Conservation (phyloP, 2,329 filamentous ascomycete genomes). For the Emergomyces pasteurianus region DNA sequence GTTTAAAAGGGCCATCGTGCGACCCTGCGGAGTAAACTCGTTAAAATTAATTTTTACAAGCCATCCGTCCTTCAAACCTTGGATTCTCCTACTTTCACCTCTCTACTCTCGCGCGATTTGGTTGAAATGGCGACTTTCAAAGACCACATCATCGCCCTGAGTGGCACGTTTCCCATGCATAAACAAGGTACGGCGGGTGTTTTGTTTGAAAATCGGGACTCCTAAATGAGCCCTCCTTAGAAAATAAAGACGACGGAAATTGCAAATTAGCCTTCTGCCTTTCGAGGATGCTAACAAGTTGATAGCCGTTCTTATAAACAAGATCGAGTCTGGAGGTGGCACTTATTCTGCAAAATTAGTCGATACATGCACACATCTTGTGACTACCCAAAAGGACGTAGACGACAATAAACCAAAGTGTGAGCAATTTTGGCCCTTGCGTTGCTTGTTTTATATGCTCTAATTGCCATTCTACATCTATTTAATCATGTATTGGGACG, state of each 20-base stretch:
- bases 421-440: constrained; percentile 10
- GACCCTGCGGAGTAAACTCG: not conserved
- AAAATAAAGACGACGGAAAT: not conserved
- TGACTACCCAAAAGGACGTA: constrained; percentile 27
- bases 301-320: constrained; percentile 20
- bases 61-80: not conserved
- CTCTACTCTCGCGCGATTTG: not conserved
- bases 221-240: not conserved
- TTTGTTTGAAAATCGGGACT: not conserved
- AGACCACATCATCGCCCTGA: constrained; percentile 39
- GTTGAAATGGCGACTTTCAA: constrained; percentile 19
- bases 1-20: not conserved
- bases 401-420: constrained; percentile 26
- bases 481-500: not conserved
- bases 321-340: constrained; percentile 25
- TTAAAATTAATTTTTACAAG: not conserved
- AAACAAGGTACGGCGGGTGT: constrained; percentile 43
- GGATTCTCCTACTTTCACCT: not conserved
- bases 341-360: constrained; percentile 20
- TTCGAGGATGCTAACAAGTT: not conserved
- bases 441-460: not conserved
- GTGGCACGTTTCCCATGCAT: constrained; percentile 46
- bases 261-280: not conserved
- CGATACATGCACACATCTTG: constrained; percentile 26
- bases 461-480: not conserved